These are phyloP conservation scores for Globisporangium nodosum DNA, from an alignment of 352 stramenopile species.

Conservation along the genomic window DNA sequence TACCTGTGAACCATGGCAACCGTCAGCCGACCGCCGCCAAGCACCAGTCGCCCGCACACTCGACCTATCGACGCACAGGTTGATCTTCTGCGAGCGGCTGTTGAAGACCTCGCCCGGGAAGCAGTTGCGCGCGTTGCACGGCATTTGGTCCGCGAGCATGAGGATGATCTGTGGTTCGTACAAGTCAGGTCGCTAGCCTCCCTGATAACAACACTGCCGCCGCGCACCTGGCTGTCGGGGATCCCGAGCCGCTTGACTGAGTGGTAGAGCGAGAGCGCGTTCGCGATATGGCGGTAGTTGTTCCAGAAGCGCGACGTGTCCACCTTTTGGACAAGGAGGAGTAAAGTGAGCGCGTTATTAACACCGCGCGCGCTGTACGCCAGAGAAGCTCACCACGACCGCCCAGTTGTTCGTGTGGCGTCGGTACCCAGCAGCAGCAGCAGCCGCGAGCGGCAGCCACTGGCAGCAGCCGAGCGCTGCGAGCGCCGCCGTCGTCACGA, in stretches of 20 bases:
- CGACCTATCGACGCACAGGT: slow-evolving; percentile 35
- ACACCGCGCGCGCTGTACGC: background rate
- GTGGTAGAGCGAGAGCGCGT: slow-evolving; percentile 93
- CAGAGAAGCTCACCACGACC: slow-evolving; percentile 43
- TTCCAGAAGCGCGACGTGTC: slow-evolving; percentile 96
- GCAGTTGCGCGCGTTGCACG: slow-evolving; percentile 89
- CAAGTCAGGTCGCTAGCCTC: background rate
- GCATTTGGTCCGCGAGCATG: slow-evolving; percentile 96
- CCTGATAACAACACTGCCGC: background rate
- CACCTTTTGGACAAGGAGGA: slow-evolving; percentile 36
- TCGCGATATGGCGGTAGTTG: slow-evolving; percentile 96
- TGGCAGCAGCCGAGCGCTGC: slow-evolving; percentile 17
- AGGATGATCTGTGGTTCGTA: slow-evolving; percentile 83
- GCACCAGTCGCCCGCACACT: background rate
- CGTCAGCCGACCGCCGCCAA: no score
- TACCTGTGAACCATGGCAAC: slow-evolving; percentile 34
- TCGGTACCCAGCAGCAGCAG: slow-evolving; percentile 29
- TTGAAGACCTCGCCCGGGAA: slow-evolving; percentile 90
- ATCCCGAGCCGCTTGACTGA: slow-evolving; percentile 91
- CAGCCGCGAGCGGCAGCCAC: slow-evolving; percentile 4
- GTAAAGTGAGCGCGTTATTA: no score
- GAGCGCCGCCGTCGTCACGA: slow-evolving; percentile 7
- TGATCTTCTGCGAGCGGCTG: slow-evolving; percentile 85
- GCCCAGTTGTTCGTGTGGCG: slow-evolving; percentile 87
- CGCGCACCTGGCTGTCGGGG: slow-evolving; percentile 86